These are phyloP conservation scores for Edhazardia aedis DNA, from an alignment of 371 early-diverging fungal species.

Conservation along the genomic window DNA sequence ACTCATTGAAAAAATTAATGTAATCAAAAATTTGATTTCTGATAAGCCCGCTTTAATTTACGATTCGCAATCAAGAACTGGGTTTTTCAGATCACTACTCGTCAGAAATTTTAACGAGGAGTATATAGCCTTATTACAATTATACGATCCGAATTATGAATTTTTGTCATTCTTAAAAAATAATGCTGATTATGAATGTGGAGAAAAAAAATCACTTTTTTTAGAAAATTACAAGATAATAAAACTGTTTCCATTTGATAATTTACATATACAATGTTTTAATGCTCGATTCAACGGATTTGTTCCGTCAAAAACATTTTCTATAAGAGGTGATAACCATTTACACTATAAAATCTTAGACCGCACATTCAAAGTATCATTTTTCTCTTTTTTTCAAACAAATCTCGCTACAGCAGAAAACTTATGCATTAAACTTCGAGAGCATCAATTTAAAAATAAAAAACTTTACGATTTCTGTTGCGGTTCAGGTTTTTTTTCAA, in stretches of 20 bases:
- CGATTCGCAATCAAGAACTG: too few species aligned
- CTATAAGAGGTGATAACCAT: background rate
- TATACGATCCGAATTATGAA: too few species aligned
- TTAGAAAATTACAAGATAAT: too few species aligned
- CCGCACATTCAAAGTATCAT: background rate
- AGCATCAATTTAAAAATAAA: background rate
- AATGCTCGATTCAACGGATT: background rate
- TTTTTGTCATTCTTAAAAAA: too few species aligned
- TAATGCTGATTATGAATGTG: too few species aligned
- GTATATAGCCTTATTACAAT: too few species aligned
- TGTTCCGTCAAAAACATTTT: background rate
- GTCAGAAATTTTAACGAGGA: too few species aligned
- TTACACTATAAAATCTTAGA: background rate
- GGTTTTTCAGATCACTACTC: too few species aligned
- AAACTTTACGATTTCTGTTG: conserved; percentile 4
- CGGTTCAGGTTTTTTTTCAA: conserved; percentile 2
- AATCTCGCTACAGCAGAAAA: background rate
- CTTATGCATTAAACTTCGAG: background rate
- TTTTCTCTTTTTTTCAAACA: conserved; percentile 7
- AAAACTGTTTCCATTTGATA: background rate
- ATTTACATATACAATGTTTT: background rate
- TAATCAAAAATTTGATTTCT: too few species aligned
- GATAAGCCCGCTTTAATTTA: too few species aligned
- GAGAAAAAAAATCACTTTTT: too few species aligned
- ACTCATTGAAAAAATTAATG: too few species aligned